Base-by-base conservation (phyloP, 192 early-diverging fungal genomes). In the Umbelopsis ramanniana region DNA sequence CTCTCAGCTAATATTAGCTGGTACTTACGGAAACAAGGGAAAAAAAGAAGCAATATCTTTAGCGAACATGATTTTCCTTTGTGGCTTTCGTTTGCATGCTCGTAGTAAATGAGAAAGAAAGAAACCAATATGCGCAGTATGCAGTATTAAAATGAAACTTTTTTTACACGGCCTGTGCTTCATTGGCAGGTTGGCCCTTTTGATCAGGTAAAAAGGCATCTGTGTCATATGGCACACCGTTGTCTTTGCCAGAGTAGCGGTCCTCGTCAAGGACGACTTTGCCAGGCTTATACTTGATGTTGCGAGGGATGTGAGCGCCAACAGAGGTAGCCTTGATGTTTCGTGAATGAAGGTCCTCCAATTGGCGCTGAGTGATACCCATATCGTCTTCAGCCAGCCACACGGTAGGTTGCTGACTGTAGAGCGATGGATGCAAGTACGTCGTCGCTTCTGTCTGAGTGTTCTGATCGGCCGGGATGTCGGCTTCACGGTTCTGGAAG, bases 381-480 rank as follows among this genome's bases (percentile, higher is more conserved):
- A 76, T 46, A 17, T 81, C 79, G 46, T 86, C 85, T 54, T 78
- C 67, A 24, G 85, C 83, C n/a, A 86, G 37, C 85, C 85, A 86
- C 5, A 86, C 80, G 21, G 83, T 80, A 7, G 75, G 77, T 22
- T 81, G 81, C 3, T 57, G 68, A 15, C 53, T 52, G 11, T 70
- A 74, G 4, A 75, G 70, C 6, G 83, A 73, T 10, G 85, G 85
- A 33, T 86, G 80, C 66, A 80, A 79, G 52, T 85, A 85, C 0
- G 84, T 72, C 21, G 74, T 75, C 17, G 73, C 66, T 48, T 79
- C 81, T 8, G 75, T 11, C 9, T 46, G 43, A 46, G 69, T 72
- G 2, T 74, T 38, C 17, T 81, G 72, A 3, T 35, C 46, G 67
- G 52, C 69, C 11, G 48, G 48, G 17, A 46, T 46, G 12, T 46